Evolutionary conservation across 2,329 filamentous ascomycete species (phyloP), one percentile per base, ranked within the genome.

Genomic region (Cryphonectria radicalis): DNA sequence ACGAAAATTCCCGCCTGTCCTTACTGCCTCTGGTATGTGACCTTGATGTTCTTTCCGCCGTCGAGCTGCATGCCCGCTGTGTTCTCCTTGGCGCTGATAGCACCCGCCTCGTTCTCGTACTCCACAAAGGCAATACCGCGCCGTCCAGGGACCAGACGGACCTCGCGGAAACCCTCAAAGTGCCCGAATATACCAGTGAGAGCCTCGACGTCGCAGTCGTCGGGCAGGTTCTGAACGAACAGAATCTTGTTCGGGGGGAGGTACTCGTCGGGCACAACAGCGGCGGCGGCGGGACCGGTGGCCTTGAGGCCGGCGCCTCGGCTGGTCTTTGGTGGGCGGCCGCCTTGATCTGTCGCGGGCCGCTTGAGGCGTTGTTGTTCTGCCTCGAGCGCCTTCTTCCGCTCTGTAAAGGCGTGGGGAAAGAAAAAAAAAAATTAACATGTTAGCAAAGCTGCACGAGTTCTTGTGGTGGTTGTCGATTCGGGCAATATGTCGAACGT

Each of bases 211-310:
- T 93, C 92, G 82, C 93, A 94, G 74, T 94, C 92, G 74, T 95
- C 93, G 11, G 96, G 95, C 50, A 99, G 83, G 77, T 98, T 95
- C 84, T 97, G 94, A 73, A 98, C 85, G 83, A 98, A 97, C 50
- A 99, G 88, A 75, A 94, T 97, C 85, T 97, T 98, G 88, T 98
- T 98, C 50, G 96, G 95, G 4, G 95, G 95, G 4, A 98, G 89
- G 81, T 97, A 98, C 83, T 99, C 96, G 87, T 98, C 96, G n/a
- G 95, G 94, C 25, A 98, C 91, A 69, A 94, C 91, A 14, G 92
- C 87, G 4, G 91, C 86, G 1, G 90, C 86, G 19, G 89, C 86
- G 7, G 90, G 87, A 71, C 89, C 90, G 0, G 91, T 92, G 6
- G 93, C 89, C 80, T 97, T 97, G 83, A 95, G 89, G 46, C 93